phyloP scores from a whole-genome alignment of 148 eudicot species.

The Fagopyrum tataricum region DNA sequence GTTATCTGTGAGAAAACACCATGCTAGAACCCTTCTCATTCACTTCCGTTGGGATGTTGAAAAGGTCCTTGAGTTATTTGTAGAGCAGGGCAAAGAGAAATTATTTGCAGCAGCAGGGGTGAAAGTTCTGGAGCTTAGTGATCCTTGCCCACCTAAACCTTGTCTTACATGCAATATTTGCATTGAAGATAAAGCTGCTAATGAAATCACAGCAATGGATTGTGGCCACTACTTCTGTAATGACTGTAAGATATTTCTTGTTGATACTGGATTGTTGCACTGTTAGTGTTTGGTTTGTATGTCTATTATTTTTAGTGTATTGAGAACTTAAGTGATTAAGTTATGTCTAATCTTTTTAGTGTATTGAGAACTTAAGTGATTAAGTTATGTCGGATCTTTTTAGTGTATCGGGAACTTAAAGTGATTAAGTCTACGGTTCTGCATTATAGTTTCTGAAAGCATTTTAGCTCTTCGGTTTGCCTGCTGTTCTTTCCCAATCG shows the following conservation, averaged over 20 bases:
- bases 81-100: constrained; percentile 48
- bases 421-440: not conserved
- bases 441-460: not conserved
- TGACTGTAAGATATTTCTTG: constrained; percentile 39
- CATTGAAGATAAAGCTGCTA: constrained; percentile 39
- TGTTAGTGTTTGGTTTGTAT: not conserved
- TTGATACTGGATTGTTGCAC: not conserved
- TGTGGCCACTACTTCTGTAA: constrained; percentile 76
- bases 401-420: too few relatives aligned
- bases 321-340: too few relatives aligned
- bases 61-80: constrained; percentile 38
- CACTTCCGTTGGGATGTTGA: constrained; percentile 80
- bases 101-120: constrained; percentile 56
- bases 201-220: constrained; percentile 49
- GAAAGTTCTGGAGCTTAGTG: constrained; percentile 20
- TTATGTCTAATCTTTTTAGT: not conserved
- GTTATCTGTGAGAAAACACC: constrained; percentile 59
- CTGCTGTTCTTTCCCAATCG: not conserved
- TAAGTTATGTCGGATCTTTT: too few relatives aligned
- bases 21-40: constrained; percentile 68
- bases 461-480: not conserved
- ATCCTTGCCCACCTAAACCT: constrained; percentile 26
- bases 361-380: too few relatives aligned
- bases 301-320: not conserved
- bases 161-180: constrained; percentile 41